Conservation (phyloP, 2,329 filamentous ascomycete species). For the Cercospora brassicicola region DNA sequence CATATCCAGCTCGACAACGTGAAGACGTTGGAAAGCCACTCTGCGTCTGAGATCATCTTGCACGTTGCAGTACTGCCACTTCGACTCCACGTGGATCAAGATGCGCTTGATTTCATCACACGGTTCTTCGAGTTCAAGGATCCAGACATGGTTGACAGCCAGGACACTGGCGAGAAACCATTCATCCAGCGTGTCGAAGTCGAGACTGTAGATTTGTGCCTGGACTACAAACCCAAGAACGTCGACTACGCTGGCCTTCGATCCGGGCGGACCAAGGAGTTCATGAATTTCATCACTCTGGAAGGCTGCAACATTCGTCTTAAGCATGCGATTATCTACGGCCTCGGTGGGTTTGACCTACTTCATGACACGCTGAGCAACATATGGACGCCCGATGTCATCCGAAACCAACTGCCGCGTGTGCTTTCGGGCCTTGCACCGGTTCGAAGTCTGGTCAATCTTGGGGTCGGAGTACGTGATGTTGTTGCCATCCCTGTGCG, state of each 20-base stretch:
- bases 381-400: constrained; percentile 94
- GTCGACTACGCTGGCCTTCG: constrained; percentile 91
- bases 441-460: constrained; percentile 86
- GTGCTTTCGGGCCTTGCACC: constrained; percentile 87
- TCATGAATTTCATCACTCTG: constrained; percentile 97
- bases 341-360: constrained; percentile 84
- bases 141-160: constrained; percentile 55
- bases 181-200: constrained; percentile 91
- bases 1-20: constrained; percentile 87
- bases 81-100: constrained; percentile 91
- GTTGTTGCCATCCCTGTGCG: constrained; percentile 85
- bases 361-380: constrained; percentile 89
- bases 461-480: constrained; percentile 82
- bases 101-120: constrained; percentile 93
- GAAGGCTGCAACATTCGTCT: constrained; percentile 85
- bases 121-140: constrained; percentile 98
- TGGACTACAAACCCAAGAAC: constrained; percentile 98
- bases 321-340: constrained; percentile 87
- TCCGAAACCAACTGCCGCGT: constrained; percentile 80
- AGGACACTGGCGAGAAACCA: constrained; percentile 54
- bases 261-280: constrained; percentile 91
- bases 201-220: constrained; percentile 75
- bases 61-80: constrained; percentile 74
- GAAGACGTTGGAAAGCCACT: constrained; percentile 77
- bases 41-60: constrained; percentile 80